phyloP scores from a whole-genome alignment of 2,329 filamentous ascomycete species.

The Parastagonospora avenae region DNA sequence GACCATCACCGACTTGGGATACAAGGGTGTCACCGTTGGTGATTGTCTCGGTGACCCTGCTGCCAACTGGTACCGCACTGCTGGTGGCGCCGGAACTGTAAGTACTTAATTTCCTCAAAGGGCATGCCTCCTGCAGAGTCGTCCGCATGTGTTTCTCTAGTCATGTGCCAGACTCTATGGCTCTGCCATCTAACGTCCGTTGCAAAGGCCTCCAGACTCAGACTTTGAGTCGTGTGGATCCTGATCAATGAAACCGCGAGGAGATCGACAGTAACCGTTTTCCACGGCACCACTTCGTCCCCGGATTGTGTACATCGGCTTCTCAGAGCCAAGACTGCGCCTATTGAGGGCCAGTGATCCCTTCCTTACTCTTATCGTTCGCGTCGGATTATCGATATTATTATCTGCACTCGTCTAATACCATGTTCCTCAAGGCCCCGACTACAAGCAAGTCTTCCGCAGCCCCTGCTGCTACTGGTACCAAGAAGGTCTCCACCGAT shows the following conservation, averaged over 20 bases:
- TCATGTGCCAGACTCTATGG: background rate
- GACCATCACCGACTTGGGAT: slow-evolving; percentile 46
- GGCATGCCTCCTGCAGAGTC: slow-evolving; percentile 8
- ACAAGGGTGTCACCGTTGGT: slow-evolving; percentile 54
- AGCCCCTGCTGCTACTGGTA: slow-evolving; percentile 19
- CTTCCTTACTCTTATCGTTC: slow-evolving; percentile 5
- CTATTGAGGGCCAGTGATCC: slow-evolving; percentile 3
- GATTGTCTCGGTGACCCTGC: slow-evolving; percentile 54
- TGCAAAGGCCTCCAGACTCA: slow-evolving; percentile 12
- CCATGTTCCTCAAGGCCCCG: slow-evolving; percentile 2
- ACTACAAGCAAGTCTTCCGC: slow-evolving; percentile 5
- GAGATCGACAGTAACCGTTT: slow-evolving; percentile 2
- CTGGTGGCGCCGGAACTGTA: slow-evolving; percentile 38
- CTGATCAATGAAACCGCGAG: background rate
- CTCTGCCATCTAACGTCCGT: slow-evolving; percentile 19
- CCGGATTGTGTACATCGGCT: slow-evolving; percentile 3
- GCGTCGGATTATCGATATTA: slow-evolving; percentile 5
- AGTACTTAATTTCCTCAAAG: slow-evolving; percentile 8
- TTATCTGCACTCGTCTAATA: slow-evolving; percentile 8
- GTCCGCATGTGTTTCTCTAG: slow-evolving; percentile 10
- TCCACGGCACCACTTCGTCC: background rate
- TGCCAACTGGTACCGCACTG: slow-evolving; percentile 56
- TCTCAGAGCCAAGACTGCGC: slow-evolving; percentile 1
- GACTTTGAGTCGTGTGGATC: slow-evolving; percentile 5
- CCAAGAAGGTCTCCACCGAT: slow-evolving; percentile 45